These are phyloP conservation scores for Magnusiomyces sp. DNA, from an alignment of 1,139 yeast species.

Conservation along the genomic window DNA sequence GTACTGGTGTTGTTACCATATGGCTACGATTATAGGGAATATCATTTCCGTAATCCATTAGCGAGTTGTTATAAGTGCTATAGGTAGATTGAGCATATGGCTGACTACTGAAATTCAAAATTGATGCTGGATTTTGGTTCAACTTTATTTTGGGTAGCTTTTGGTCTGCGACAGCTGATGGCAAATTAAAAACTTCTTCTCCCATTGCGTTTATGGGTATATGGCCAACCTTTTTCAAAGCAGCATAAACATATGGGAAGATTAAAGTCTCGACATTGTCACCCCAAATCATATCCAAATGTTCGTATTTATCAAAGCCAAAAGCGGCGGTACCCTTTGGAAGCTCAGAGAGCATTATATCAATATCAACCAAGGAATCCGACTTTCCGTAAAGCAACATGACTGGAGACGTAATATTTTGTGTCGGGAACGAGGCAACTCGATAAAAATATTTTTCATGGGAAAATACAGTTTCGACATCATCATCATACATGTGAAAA, in stretches of 20 bases:
- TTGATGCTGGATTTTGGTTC: too few relatives aligned
- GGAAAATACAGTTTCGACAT: conserved; percentile 23
- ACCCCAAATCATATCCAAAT: conserved; percentile 88
- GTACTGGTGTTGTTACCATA: too few relatives aligned
- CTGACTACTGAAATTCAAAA: too few relatives aligned
- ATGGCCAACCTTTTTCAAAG: conserved; percentile 16
- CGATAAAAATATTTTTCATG: conserved; percentile 40
- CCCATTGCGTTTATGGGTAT: too few relatives aligned
- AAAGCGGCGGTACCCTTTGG: conserved; percentile 36
- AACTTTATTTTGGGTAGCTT: too few relatives aligned
- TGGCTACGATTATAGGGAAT: too few relatives aligned
- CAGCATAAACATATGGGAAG: conserved; percentile 40
- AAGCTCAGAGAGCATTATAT: conserved; percentile 56
- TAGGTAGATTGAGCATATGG: too few relatives aligned
- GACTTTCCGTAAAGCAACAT: conserved; percentile 67
- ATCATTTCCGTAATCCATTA: too few relatives aligned
- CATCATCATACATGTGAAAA: conserved; percentile 85
- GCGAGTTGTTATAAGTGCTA: too few relatives aligned
- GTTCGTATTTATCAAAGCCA: conserved; percentile 61
- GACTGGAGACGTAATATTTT: conserved; percentile 61
- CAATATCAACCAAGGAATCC: conserved; percentile 81
- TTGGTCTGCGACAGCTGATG: too few relatives aligned
- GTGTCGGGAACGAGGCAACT: conserved; percentile 59
- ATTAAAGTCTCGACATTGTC: conserved; percentile 49
- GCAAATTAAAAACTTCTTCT: too few relatives aligned